Evolutionary conservation across 495 filamentous ascomycete genomes (phyloP), one percentile per base, ranked within the genome.

Genomic region (Hypoxylon crocopeplum): DNA sequence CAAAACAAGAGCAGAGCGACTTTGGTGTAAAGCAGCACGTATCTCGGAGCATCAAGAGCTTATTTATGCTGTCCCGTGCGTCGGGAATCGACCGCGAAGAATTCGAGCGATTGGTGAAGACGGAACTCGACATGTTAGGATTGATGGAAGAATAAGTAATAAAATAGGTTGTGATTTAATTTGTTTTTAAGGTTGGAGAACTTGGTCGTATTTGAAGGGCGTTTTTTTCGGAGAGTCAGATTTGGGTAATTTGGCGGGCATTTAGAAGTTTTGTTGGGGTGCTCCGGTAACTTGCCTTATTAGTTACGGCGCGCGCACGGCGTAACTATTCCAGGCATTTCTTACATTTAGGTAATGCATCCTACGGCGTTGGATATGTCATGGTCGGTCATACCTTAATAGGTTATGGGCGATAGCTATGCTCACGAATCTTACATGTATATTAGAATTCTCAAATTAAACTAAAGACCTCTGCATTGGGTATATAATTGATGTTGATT

Each of bases 21-120:
- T 78, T 89, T 11, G 92, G 87, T 2, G 85, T 97, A 16, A 90
- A 91, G 71, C 91, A 96, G 71, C 94, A 97, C 72, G 87, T 98
- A 20, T 84, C 88, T 36, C 85, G 89, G 5, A 93, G 87, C 67
- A 85, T 98, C 56, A 93, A 96, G 79, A 94, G 90, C 71, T 71
- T 98, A 57, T 97, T 88, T 67, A 78, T 91, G 30, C 76, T 98
- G 25, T 91, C 92, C 36, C 84, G 86, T 64, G 82, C 84, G 12
- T 85, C 85, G 15, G 94, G 94, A 2, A 92, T 98, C 57, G 86
- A 90, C 40, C 79, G 90, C 41, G 81, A 82, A 20, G 93, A 97
- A 59, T 97, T 98, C 74, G 89, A 92, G 72, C 76, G 82, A 46
- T 71, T 96, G 56, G 83, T 98, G 2, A 79, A 82, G 73, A 90